phyloP scores from a whole-genome alignment of 176 grass and related monocot species.

The Zoysia japonica region DNA sequence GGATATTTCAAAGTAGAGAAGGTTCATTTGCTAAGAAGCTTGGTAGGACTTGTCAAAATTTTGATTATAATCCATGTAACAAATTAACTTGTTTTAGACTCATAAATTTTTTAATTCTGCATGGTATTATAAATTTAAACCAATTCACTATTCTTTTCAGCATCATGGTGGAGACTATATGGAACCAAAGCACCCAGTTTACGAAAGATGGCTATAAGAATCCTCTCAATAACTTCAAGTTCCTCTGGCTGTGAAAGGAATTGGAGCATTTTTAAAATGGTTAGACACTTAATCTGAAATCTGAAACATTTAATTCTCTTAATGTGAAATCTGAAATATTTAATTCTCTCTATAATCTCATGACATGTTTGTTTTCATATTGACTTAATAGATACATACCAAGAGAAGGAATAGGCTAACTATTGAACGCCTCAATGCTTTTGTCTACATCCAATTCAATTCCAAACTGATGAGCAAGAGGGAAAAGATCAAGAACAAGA shows the following conservation, averaged over 20 bases:
- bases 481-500: too few species aligned
- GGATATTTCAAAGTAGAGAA: conserved; percentile 2
- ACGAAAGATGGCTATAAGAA: not conserved
- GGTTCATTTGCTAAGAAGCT: conserved; percentile 4
- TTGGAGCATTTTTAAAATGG: not conserved
- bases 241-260: not conserved
- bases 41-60: conserved; percentile 4
- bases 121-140: not conserved
- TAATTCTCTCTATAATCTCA: too few species aligned
- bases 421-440: too few species aligned
- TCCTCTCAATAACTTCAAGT: not conserved
- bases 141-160: not conserved
- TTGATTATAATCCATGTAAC: not conserved
- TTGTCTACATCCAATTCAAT: too few species aligned
- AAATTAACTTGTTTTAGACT: not conserved
- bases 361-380: too few species aligned
- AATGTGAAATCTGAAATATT: too few species aligned
- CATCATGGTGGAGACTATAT: not conserved
- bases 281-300: too few species aligned
- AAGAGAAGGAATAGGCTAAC: too few species aligned
- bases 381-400: too few species aligned
- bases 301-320: too few species aligned
- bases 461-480: too few species aligned
- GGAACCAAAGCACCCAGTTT: not conserved
- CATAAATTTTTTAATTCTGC: not conserved